Evolutionary conservation across 2,329 filamentous ascomycete species (phyloP), one percentile per base, ranked within the genome.

Genomic region (Cordyceps farinosa): DNA sequence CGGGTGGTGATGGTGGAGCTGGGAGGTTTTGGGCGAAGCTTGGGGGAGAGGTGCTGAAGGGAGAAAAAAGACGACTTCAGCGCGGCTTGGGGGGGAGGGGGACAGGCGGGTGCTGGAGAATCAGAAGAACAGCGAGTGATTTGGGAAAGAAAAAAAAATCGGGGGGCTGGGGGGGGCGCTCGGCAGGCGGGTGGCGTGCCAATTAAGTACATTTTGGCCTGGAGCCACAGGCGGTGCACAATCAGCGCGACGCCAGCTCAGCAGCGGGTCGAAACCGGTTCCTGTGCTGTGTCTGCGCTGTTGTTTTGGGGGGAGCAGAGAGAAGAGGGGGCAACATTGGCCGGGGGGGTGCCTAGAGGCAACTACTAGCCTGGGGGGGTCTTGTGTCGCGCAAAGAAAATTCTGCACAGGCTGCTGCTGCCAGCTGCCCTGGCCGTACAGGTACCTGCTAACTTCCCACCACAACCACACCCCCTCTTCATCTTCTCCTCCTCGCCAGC

Each of bases 191-290:
- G 72, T 64, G 74, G 68, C 73, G 72, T 65, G 69, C 72, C 68
- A 66, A 72, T 72, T 75, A 75, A 74, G 73, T 75, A 75, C 70
- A 69, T 71, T 68, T 62, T 64, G 64, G 67, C 67, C 62, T 65
- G 30, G 55, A 45, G 22, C 55, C 44, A 59, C 55, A 59, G 44
- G 55, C 42, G 32, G 55, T 38, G 50, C 50, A 38, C 71, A 75
- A 75, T 75, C 73, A 75, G 70, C 68, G 57, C 64, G 52, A 44
- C 29, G 29, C 40, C 55, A 36, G 44, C 38, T 30, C 38, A 44
- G n/a, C 40, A 45, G 54, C 38, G 54, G 54, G 54, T 42, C 52
- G 52, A n/a, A 40, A 27, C 36, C 38, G 4, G 27, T 8, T 29
- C 44, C 44, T 47, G n/a, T 36, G 30, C 15, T 52, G 50, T 22